These are phyloP conservation scores for Gynandropsis gynandra DNA, from an alignment of 345 rosid species.

Conservation along the genomic window DNA sequence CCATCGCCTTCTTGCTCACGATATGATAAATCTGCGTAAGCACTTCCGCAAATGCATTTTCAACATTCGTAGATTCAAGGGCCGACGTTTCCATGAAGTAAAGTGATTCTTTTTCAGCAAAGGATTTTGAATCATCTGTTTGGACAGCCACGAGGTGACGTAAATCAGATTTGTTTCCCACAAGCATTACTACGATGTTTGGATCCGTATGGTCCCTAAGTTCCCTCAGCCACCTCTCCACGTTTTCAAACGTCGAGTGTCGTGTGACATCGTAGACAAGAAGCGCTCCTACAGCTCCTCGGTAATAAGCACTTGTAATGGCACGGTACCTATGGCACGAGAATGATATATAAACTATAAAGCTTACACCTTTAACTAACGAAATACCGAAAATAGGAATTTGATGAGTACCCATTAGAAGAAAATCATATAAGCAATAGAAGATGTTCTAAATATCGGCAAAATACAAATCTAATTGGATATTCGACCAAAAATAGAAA, in stretches of 20 bases:
- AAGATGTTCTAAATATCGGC: not conserved
- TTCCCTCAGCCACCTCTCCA: conserved; percentile 48
- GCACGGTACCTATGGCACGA: conserved; percentile 38
- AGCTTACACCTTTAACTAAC: not conserved
- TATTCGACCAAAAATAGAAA: no score
- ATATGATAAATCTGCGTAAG: conserved; percentile 43
- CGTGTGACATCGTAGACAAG: conserved; percentile 48
- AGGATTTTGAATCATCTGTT: conserved; percentile 38
- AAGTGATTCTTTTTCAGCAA: conserved; percentile 42
- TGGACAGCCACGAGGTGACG: conserved; percentile 49
- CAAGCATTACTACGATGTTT: conserved; percentile 49
- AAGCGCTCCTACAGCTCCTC: conserved; percentile 54
- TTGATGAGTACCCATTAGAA: not conserved
- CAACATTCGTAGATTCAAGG: conserved; percentile 43
- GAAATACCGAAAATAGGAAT: not conserved
- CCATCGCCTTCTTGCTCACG: conserved; percentile 47
- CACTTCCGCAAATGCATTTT: conserved; percentile 42
- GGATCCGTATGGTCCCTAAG: conserved; percentile 49
- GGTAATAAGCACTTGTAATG: conserved; percentile 47
- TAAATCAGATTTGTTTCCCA: conserved; percentile 47
- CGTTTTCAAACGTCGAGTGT: conserved; percentile 43
- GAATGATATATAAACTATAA: not conserved
- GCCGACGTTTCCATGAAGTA: conserved; percentile 57
- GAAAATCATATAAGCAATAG: not conserved
- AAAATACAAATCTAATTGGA: no score